Evolutionary conservation across 2,329 filamentous ascomycete genomes (phyloP).

Genomic region (Fusarium sp.): DNA sequence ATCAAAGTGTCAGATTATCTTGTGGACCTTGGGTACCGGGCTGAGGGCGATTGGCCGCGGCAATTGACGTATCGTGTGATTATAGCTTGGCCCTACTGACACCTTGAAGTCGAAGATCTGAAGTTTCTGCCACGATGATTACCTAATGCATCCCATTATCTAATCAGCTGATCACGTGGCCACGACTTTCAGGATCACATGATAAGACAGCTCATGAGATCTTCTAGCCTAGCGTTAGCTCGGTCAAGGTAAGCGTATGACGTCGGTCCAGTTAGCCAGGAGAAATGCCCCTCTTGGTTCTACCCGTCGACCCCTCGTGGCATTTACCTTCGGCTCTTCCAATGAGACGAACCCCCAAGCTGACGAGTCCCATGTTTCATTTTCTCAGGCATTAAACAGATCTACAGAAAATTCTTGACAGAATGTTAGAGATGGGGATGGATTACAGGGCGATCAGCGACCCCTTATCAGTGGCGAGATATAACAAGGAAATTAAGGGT

Average conservation of each 20-base stretch:
- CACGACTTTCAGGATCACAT: conserved; percentile 4
- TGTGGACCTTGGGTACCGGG: conserved; percentile 34
- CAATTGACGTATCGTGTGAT: conserved; percentile 44
- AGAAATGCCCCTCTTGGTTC: conserved; percentile 41
- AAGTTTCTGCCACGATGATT: conserved; percentile 47
- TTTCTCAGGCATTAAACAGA: conserved; percentile 32
- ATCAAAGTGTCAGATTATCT: conserved; percentile 7
- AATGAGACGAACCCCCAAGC: conserved; percentile 30
- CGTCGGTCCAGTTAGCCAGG: conserved; percentile 26
- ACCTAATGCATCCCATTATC: conserved; percentile 28
- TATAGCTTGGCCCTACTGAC: conserved; percentile 32
- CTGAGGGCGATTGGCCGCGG: conserved; percentile 44
- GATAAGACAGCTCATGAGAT: conserved; percentile 4
- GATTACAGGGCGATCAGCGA: conserved; percentile 17
- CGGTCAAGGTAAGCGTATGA: conserved; percentile 36
- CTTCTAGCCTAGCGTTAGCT: conserved; percentile 1
- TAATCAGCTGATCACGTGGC: conserved; percentile 2
- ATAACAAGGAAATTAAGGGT: conserved; percentile 36
- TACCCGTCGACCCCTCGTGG: conserved; percentile 34
- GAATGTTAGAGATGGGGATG: conserved; percentile 10
- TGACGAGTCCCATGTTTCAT: conserved; percentile 50
- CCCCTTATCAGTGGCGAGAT: conserved; percentile 46
- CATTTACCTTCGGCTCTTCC: conserved; percentile 27
- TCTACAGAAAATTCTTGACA: conserved; percentile 36
- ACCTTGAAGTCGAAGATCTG: conserved; percentile 41